Evolutionary conservation across 2,329 filamentous ascomycete species (phyloP).

Genomic region (Cytospora piceicola): DNA sequence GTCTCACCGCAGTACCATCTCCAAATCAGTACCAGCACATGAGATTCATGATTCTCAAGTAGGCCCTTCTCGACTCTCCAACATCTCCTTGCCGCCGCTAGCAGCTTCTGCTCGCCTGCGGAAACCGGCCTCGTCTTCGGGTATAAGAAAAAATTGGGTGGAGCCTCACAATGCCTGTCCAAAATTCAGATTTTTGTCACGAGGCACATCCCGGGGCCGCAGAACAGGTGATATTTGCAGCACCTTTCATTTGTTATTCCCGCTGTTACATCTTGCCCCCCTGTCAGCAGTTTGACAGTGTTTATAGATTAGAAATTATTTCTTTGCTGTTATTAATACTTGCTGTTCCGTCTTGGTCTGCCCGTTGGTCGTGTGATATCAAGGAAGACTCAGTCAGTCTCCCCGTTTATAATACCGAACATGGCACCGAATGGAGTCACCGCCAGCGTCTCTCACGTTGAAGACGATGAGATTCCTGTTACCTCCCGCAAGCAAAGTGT

Average conservation of each 20-base stretch:
- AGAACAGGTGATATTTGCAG: not conserved
- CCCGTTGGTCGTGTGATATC: not conserved
- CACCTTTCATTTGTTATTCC: not conserved
- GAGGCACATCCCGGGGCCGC: not conserved
- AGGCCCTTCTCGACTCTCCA: not conserved
- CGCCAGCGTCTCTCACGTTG: not conserved
- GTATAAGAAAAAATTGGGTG: not conserved
- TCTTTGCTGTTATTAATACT: not conserved
- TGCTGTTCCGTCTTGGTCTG: not conserved
- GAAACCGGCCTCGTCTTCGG: not conserved
- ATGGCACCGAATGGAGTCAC: constrained; percentile 14
- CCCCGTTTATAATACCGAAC: not conserved
- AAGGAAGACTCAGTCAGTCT: not conserved
- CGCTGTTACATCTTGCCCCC: not conserved
- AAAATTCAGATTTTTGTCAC: not conserved
- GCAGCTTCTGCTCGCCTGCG: not conserved
- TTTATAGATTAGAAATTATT: not conserved
- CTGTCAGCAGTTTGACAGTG: not conserved
- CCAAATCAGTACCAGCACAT: not conserved
- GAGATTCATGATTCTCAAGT: not conserved
- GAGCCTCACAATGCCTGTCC: not conserved
- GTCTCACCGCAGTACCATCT: not conserved
- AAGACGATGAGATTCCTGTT: not conserved
- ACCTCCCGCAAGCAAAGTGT: constrained; percentile 3
- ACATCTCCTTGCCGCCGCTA: not conserved